Conservation (phyloP, 2,329 filamentous ascomycete species). For the Calonectria pseudoturangicola region DNA sequence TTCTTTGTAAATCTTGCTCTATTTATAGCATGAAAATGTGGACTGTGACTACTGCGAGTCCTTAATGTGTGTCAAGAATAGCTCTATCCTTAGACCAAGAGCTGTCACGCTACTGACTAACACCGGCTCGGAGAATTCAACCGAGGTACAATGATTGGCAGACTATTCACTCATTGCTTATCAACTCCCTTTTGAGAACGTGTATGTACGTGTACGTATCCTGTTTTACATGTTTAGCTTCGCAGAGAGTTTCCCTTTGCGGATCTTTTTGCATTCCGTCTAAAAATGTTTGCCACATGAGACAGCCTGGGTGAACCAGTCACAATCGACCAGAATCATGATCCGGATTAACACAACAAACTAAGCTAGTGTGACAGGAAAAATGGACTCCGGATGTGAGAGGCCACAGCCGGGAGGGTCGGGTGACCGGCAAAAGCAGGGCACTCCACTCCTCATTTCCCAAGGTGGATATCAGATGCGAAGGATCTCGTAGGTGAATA, state of each 20-base stretch:
- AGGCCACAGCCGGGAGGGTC: not conserved
- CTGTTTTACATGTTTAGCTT: too few relatives aligned
- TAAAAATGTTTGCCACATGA: not conserved
- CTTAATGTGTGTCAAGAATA: too few relatives aligned
- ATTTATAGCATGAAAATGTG: too few relatives aligned
- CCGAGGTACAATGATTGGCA: too few relatives aligned
- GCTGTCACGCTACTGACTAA: too few relatives aligned
- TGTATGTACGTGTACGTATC: too few relatives aligned
- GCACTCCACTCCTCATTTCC: constrained; percentile 28
- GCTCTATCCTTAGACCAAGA: too few relatives aligned
- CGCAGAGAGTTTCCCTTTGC: not conserved
- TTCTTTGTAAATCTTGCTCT: too few relatives aligned
- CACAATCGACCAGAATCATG: not conserved
- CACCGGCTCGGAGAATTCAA: too few relatives aligned
- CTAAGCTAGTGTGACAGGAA: not conserved
- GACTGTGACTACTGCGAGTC: too few relatives aligned
- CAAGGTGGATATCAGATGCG: constrained; percentile 38
- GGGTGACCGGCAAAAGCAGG: not conserved
- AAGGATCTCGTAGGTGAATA: constrained; percentile 40
- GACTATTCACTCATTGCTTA: too few relatives aligned
- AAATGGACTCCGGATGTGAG: not conserved
- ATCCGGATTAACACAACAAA: not conserved
- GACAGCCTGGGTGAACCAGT: not conserved
- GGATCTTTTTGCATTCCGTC: not conserved
- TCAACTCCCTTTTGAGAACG: too few relatives aligned